Base-by-base conservation (phyloP, 352 stramenopile genomes). In the Globisporangium barbulae region DNA sequence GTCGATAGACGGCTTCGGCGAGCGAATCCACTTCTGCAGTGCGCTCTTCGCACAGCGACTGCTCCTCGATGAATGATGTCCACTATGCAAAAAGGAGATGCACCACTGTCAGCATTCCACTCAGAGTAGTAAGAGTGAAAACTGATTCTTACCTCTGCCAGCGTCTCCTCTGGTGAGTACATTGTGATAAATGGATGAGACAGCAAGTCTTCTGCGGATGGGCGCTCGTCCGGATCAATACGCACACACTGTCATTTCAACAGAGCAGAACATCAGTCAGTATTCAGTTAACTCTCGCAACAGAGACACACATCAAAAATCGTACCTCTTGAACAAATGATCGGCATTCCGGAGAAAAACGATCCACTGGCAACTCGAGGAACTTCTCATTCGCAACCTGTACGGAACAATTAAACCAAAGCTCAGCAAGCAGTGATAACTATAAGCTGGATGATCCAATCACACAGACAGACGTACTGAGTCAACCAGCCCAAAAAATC, bases 401-500 rank as follows among this genome's bases (percentile, higher is more conserved):
- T 15, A 60, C 3, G 19, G 55, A 49, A n/a, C 2, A 25, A 33
- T 15, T 17, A 17, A 59, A 22, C 5, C 28, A 5, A 17, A 56
- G 5, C 17, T 21, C 17, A 68, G 19, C 13, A 5, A 28, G 56
- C 2, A 68, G 21, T 6, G 12, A 39, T 12, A 8, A 12, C 21
- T 9, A 41, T 12, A 22, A 31, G 12, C 13, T 53, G 3, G 10
- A 10, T 19, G 12, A 28, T 41, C 7, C 22, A 66, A 30, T 12
- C n/a, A 61, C 22, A 5, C 52, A 59, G 1, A 8, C 53, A 44
- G 33, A 57, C 42, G 15, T 60, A 67, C 87, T 42, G 83, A 93
- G 65, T 95, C 87, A 21, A 95, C 83, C 48, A 95, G 72, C n/a
- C 87, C 87, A 50, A 95, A 95, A 60, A 95, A 95, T 22, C 87